Evolutionary conservation across 371 early-diverging fungal species (phyloP).

Genomic region (Parasitella parasitica): DNA sequence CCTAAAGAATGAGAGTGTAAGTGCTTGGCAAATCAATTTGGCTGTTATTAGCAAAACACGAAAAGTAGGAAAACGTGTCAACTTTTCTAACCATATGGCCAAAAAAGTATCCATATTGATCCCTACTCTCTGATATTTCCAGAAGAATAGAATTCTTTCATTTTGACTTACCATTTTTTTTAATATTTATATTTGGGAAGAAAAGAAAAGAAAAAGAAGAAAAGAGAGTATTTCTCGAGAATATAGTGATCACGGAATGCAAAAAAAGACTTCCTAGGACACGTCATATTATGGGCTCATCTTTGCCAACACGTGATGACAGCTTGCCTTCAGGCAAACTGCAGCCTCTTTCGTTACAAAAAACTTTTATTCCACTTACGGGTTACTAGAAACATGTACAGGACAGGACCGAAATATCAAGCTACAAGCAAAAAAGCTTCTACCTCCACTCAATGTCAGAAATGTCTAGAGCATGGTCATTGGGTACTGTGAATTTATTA

Average conservation of each 20-base stretch:
- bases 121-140: neutral
- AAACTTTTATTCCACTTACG: neutral
- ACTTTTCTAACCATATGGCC: neutral
- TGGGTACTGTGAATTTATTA: too few species aligned
- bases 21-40: neutral
- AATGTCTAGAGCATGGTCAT: conserved; percentile 62
- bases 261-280: neutral
- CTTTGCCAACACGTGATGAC: neutral
- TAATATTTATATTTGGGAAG: neutral
- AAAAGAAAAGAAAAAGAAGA: conserved; percentile 6
- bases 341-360: neutral
- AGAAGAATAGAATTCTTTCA: neutral
- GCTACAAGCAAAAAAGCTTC: conserved; percentile 40
- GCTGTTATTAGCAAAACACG: neutral
- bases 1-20: conserved; percentile 20
- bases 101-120: neutral
- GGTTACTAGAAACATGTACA: conserved; percentile 21
- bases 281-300: too few species aligned
- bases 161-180: conserved; percentile 12
- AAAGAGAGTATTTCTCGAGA: neutral
- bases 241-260: neutral
- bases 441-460: conserved; percentile 60
- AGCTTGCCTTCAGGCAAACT: neutral
- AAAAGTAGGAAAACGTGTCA: neutral
- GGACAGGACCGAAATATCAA: conserved; percentile 41